These are phyloP conservation scores for Schizosaccharomyces versatilis DNA, from an alignment of 1,139 yeast species.

Conservation along the genomic window DNA sequence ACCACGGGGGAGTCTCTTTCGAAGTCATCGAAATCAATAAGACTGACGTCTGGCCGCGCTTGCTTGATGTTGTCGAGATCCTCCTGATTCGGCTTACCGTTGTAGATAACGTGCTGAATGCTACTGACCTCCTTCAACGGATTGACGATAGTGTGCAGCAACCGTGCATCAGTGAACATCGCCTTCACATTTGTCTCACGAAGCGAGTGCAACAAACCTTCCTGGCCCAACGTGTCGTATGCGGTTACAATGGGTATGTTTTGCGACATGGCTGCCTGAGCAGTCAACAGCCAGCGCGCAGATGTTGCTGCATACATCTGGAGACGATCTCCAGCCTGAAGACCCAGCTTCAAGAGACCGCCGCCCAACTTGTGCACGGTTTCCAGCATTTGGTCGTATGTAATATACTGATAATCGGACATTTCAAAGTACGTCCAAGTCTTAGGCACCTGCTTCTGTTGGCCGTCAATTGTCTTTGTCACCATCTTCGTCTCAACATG, in stretches of 20 bases:
- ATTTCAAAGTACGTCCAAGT: slow-evolving; percentile 73
- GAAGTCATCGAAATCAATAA: slow-evolving; percentile 40
- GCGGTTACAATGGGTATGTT: slow-evolving; percentile 82
- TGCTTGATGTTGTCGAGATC: slow-evolving; percentile 38
- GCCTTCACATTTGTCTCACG: slow-evolving; percentile 59
- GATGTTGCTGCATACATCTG: slow-evolving; percentile 54
- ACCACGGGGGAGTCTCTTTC: slow-evolving; percentile 9
- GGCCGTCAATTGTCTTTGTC: slow-evolving; percentile 59
- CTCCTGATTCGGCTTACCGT: slow-evolving; percentile 40
- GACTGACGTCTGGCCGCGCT: slow-evolving; percentile 53
- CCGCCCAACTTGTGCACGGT: slow-evolving; percentile 38
- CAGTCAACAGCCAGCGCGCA: slow-evolving; percentile 10
- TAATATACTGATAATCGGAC: slow-evolving; percentile 44
- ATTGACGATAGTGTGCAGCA: slow-evolving; percentile 40
- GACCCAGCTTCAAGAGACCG: slow-evolving; percentile 58
- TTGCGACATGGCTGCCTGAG: slow-evolving; percentile 22
- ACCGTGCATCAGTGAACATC: slow-evolving; percentile 60
- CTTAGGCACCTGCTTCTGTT: slow-evolving; percentile 48
- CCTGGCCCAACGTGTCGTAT: slow-evolving; percentile 85
- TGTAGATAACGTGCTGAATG: slow-evolving; percentile 49
- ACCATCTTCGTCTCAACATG: slow-evolving; percentile 59
- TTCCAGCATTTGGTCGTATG: slow-evolving; percentile 35
- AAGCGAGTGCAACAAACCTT: slow-evolving; percentile 72
- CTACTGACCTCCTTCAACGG: slow-evolving; percentile 47
- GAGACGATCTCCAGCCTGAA: slow-evolving; percentile 40